Conservation (phyloP, 306 rosid species). For the Cercis canadensis region DNA sequence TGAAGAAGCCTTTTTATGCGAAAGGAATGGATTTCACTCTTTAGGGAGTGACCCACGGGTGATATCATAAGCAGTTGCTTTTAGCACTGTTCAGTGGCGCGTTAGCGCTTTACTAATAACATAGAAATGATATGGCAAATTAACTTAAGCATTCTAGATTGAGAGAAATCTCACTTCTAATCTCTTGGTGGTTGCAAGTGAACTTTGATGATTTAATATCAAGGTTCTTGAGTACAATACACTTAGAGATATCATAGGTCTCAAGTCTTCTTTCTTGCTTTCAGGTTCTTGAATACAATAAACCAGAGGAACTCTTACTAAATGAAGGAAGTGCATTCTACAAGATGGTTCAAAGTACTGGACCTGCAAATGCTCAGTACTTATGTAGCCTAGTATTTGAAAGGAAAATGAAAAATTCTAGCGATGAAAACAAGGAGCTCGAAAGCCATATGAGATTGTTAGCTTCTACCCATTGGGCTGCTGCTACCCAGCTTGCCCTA, state of each 20-base stretch:
- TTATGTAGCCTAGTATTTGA: conserved; percentile 59
- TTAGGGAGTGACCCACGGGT: too few species aligned
- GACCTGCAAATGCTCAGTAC: conserved; percentile 79
- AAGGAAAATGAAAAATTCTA: conserved; percentile 34
- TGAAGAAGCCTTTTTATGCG: not conserved
- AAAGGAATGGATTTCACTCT: too few species aligned
- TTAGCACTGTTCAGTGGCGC: too few species aligned
- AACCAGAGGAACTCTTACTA: conserved; percentile 62
- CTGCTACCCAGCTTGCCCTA: conserved; percentile 65
- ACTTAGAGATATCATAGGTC: too few species aligned
- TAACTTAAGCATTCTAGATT: not conserved
- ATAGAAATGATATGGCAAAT: not conserved
- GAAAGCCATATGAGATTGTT: conserved; percentile 43
- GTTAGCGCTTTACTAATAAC: too few species aligned
- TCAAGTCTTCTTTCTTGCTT: not conserved
- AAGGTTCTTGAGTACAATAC: not conserved
- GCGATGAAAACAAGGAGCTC: conserved; percentile 30
- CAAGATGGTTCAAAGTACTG: conserved; percentile 87
- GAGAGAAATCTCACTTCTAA: not conserved
- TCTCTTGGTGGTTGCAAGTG: not conserved
- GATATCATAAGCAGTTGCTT: too few species aligned
- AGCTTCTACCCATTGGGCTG: conserved; percentile 55
- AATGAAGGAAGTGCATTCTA: conserved; percentile 71
- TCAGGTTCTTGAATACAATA: conserved; percentile 74
- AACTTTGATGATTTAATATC: conserved; percentile 11